These are phyloP conservation scores for Ascosphaera apis DNA, from an alignment of 2,329 filamentous ascomycete species.

Conservation along the genomic window DNA sequence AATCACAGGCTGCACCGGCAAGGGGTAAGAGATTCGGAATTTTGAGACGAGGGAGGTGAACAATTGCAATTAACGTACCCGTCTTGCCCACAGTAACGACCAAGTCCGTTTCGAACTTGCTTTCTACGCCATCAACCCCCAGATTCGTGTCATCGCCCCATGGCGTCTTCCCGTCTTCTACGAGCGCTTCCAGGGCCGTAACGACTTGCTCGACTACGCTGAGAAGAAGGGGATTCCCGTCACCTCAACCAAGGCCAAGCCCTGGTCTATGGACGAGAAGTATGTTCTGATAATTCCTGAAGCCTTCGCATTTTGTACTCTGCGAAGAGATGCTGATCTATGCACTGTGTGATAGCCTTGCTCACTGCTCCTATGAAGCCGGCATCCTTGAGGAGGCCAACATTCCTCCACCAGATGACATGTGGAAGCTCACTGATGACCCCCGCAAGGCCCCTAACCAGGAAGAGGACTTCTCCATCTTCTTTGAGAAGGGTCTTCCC, in stretches of 20 bases:
- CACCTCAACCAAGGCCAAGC: conserved; percentile 30
- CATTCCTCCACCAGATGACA: conserved; percentile 46
- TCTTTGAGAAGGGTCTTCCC: conserved; percentile 9
- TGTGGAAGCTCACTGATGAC: conserved; percentile 47
- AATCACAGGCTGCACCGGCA: conserved; percentile 19
- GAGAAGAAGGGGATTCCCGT: conserved; percentile 24
- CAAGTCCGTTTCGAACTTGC: conserved; percentile 28
- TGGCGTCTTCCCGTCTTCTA: conserved; percentile 27
- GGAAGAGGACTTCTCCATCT: conserved; percentile 7
- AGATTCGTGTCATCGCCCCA: conserved; percentile 26
- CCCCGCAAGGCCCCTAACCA: conserved; percentile 9
- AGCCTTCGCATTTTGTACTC: too few relatives aligned
- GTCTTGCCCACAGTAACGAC: conserved; percentile 14
- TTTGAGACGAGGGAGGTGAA: neutral
- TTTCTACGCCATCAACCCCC: conserved; percentile 25
- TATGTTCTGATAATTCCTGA: conserved; percentile 2
- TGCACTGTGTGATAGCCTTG: conserved; percentile 21
- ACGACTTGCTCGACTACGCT: conserved; percentile 27
- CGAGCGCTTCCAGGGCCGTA: conserved; percentile 25
- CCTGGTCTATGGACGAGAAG: conserved; percentile 45
- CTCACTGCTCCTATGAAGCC: conserved; percentile 51
- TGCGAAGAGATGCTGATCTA: conserved; percentile 2
- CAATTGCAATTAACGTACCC: neutral
- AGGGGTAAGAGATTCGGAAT: conserved; percentile 11
- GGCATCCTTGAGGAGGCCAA: conserved; percentile 34